These are phyloP conservation scores for Ligustrum vulgare DNA, from an alignment of 257 asterid genomes.

Conservation along the genomic window DNA sequence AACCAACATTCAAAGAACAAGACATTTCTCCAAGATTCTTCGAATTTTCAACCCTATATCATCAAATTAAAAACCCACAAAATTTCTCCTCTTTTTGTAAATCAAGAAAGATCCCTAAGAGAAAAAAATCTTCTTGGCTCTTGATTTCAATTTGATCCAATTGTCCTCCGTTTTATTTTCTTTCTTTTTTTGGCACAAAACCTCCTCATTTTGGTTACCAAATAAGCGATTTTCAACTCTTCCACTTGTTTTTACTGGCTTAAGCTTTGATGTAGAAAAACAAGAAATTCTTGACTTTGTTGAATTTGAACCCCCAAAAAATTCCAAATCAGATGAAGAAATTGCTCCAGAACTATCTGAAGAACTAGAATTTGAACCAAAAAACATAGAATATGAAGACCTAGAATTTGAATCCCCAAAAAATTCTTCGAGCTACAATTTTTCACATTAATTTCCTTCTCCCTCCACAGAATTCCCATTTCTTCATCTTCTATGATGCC, in stretches of 20 bases:
- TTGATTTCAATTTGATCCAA: slow-evolving; percentile 43
- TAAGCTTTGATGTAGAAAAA: slow-evolving; percentile 27
- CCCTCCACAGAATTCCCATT: slow-evolving; percentile 31
- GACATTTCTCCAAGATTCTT: slow-evolving; percentile 47
- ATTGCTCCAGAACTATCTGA: slow-evolving; percentile 50
- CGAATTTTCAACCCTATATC: slow-evolving; percentile 26
- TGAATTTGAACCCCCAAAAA: slow-evolving; percentile 15
- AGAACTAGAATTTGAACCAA: slow-evolving; percentile 41
- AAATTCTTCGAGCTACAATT: background rate
- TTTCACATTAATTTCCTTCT: slow-evolving; percentile 31
- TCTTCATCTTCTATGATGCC: slow-evolving; percentile 27
- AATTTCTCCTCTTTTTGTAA: background rate
- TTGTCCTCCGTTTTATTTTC: slow-evolving; percentile 17
- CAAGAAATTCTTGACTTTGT: slow-evolving; percentile 32
- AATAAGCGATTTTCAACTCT: background rate
- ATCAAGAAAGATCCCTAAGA: background rate
- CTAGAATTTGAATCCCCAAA: too few species aligned
- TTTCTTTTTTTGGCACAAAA: slow-evolving; percentile 11
- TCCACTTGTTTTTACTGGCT: slow-evolving; percentile 28
- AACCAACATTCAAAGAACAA: slow-evolving; percentile 50
- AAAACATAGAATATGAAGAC: too few species aligned
- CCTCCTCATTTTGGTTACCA: slow-evolving; percentile 4
- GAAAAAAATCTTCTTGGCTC: slow-evolving; percentile 45
- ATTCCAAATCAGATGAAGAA: slow-evolving; percentile 50
- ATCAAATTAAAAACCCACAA: slow-evolving; percentile 21